These are phyloP conservation scores for Cornus suecica DNA, from an alignment of 148 eudicot genomes.

Conservation along the genomic window DNA sequence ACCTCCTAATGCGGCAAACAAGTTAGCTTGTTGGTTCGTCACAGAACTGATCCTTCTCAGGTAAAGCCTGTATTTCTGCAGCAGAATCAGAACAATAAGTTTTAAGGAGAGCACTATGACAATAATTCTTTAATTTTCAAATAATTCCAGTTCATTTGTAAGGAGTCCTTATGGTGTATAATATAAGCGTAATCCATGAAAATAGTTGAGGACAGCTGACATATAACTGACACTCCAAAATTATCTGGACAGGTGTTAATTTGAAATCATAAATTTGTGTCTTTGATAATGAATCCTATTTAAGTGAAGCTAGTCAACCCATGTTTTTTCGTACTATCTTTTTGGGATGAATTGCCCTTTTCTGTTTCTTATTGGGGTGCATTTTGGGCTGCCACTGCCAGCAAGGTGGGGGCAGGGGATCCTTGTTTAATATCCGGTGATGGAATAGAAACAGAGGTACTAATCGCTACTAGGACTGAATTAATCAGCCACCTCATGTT, in stretches of 20 bases:
- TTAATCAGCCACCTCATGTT: too few relatives aligned
- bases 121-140: neutral
- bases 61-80: constrained; percentile 87
- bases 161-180: neutral
- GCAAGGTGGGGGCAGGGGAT: too few relatives aligned
- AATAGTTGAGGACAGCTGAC: neutral
- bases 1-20: constrained; percentile 35
- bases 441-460: too few relatives aligned
- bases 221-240: neutral
- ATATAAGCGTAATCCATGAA: neutral
- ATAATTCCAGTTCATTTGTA: neutral
- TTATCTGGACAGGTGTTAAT: neutral
- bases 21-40: constrained; percentile 37
- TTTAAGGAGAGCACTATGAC: neutral
- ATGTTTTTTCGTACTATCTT: too few relatives aligned
- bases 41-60: constrained; percentile 53
- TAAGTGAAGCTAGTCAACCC: neutral
- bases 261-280: neutral
- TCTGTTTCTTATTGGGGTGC: neutral
- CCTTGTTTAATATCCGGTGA: too few relatives aligned
- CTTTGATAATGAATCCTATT: neutral
- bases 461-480: too few relatives aligned
- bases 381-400: too few relatives aligned
- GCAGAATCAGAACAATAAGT: constrained; percentile 1
- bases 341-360: too few relatives aligned